phyloP scores from a whole-genome alignment of 1,284 basidiomycete species.

The Malassezia japonica region DNA sequence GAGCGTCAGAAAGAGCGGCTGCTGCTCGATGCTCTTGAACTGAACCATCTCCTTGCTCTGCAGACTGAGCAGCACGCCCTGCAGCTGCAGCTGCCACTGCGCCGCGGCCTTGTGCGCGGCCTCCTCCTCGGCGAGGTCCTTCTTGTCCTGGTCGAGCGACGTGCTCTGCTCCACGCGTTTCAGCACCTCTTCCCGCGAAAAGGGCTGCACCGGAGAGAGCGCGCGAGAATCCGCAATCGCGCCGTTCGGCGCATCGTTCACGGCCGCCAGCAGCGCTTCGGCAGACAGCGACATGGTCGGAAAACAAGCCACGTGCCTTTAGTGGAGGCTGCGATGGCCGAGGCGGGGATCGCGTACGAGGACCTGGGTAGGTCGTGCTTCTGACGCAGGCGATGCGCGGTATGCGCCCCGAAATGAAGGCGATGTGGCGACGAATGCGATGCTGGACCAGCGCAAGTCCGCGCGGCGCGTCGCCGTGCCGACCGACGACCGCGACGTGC shows the following conservation, averaged over 20 bases:
- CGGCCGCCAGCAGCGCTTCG: conserved; percentile 29
- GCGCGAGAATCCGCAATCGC: conserved; percentile 31
- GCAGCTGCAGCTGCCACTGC: conserved; percentile 42
- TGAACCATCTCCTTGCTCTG: conserved; percentile 33
- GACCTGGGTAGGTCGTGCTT: conserved; percentile 7
- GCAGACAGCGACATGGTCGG: conserved; percentile 20
- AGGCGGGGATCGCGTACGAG: conserved; percentile 10
- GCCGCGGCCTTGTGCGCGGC: conserved; percentile 35
- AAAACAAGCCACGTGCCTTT: background rate
- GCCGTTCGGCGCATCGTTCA: conserved; percentile 28
- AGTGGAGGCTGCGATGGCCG: conserved; percentile 2
- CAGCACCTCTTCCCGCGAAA: conserved; percentile 10
- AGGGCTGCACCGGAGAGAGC: conserved; percentile 20
- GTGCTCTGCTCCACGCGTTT: conserved; percentile 17
- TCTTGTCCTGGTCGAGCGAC: conserved; percentile 21
- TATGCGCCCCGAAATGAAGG: conserved; percentile 7
- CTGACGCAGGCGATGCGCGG: background rate
- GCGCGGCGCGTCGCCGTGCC: conserved; percentile 88
- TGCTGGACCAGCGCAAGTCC: conserved; percentile 56
- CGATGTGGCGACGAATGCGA: conserved; percentile 28
- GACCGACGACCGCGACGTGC: conserved; percentile 87
- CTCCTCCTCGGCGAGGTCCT: conserved; percentile 28
- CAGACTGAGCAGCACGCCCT: conserved; percentile 38
- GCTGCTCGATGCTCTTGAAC: conserved; percentile 24
- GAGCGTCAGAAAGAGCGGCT: conserved; percentile 15